A percentile compares a stretch with the other conserved stretches of the same genome.
phyloP scores from a whole-genome alignment of 768 basidiomycete species.

The Cubamyces lactineus region DNA sequence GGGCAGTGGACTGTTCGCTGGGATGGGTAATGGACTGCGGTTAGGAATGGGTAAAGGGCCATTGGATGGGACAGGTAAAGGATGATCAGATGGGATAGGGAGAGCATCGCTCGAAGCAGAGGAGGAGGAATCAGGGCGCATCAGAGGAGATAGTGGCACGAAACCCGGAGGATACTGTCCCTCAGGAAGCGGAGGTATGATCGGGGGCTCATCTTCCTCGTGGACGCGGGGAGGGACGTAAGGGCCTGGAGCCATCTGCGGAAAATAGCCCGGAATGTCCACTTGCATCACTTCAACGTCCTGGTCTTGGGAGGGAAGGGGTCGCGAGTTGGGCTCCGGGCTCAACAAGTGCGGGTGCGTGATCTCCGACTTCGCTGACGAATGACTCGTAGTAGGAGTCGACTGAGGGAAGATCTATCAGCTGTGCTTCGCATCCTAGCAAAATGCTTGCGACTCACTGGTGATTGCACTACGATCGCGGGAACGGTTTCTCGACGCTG shows the following conservation, averaged over 20 bases:
- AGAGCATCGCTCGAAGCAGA: constrained; percentile 1
- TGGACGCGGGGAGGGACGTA: constrained; percentile 10
- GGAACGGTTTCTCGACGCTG: constrained; percentile 23
- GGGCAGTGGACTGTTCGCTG: background rate
- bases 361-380: constrained; percentile 19
- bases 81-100: constrained; percentile 12
- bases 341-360: constrained; percentile 35
- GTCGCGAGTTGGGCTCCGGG: constrained; percentile 31
- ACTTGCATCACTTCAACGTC: constrained; percentile 17
- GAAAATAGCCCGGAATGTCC: constrained; percentile 17
- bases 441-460: constrained; percentile 18
- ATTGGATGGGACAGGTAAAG: constrained; percentile 14
- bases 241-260: background rate
- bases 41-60: constrained; percentile 11
- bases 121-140: background rate
- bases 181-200: constrained; percentile 6
- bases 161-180: constrained; percentile 24
- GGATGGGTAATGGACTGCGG: constrained; percentile 1
- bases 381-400: constrained; percentile 24
- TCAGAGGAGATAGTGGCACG: constrained; percentile 16
- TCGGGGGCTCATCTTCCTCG: background rate
- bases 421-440: background rate
- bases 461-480: constrained; percentile 31
- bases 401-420: constrained; percentile 24
- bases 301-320: constrained; percentile 11